Evolutionary conservation across 1,284 basidiomycete genomes (phyloP).

Genomic region (Ustanciosporium gigantosporum): DNA sequence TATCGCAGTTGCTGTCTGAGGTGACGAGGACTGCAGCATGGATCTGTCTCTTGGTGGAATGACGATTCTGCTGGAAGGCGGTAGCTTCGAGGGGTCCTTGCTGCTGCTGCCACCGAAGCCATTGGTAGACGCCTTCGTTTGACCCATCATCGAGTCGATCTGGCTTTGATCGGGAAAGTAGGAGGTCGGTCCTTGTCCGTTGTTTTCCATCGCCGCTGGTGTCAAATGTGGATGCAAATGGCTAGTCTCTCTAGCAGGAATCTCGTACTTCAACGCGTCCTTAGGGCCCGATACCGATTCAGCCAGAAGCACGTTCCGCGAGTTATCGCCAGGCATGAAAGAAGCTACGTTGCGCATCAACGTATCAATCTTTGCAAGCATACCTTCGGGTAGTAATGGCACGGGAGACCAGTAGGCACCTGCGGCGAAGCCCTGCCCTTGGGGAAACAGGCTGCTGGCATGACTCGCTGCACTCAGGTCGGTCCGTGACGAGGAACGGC

Average conservation of each 20-base stretch:
- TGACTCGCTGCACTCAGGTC: conserved; percentile 12
- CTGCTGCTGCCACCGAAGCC: no score
- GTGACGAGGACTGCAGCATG: conserved; percentile 1
- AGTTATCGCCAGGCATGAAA: conserved; percentile 5
- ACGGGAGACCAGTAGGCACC: conserved; percentile 50
- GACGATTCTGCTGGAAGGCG: conserved; percentile 8
- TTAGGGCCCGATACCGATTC: conserved; percentile 1
- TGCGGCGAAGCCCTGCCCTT: conserved; percentile 45
- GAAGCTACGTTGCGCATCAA: conserved; percentile 20
- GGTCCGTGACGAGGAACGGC: conserved; percentile 14
- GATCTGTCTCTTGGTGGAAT: conserved; percentile 24
- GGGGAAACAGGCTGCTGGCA: conserved; percentile 40
- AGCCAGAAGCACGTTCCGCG: conserved; percentile 15
- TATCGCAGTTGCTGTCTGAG: no score
- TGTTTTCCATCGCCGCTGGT: background rate
- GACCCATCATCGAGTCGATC: background rate
- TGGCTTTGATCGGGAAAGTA: background rate
- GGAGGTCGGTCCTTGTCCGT: background rate
- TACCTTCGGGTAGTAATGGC: conserved; percentile 41
- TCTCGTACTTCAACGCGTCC: background rate
- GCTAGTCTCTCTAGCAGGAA: background rate
- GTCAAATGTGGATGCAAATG: background rate
- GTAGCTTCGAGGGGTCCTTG: background rate
- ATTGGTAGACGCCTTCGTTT: background rate
- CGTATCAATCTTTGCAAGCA: conserved; percentile 35